Base-by-base conservation (phyloP, 805 yeast species). In the Starmerella bombi region DNA sequence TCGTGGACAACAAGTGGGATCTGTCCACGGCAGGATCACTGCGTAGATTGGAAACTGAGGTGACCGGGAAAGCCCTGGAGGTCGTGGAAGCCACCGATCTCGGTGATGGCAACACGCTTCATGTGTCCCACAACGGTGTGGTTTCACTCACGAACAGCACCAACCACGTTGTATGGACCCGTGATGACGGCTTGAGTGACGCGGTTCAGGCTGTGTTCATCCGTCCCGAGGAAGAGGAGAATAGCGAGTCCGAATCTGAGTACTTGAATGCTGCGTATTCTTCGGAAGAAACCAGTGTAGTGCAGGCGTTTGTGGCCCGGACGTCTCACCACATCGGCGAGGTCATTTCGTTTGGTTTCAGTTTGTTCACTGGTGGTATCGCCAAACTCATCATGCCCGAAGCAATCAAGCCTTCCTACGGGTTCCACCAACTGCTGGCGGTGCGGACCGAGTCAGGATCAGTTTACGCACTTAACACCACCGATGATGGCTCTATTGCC, bases 351-450 rank as follows among this genome's bases (percentile, higher is more conserved):
- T 18, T 8, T 9, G 14, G 6, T 31, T 20, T 15, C 22, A 8
- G n/a, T 17, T 8, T 31, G 9, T 6, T 18, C 19, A 6, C n/a
- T 15, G 22, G 34, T 15, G 22, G 22, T 6, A 8, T 37, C 8
- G 36, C 40, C 22, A 28, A 37, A 37, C 23, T 43, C 15, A 22
- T 43, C 16, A 36, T 45, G 28, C 43, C 45, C 9, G 38, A 34
- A 20, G n/a, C 16, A 1, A 12, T 16, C 25, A 32, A 40, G 14
- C 51, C 49, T 14, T 37, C 51, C 21, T 62, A 62, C 39, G 63
- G 62, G 2, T 58, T 59, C 45, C 50, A 55, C 32, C 59, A 62
- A 50, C 41, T 52, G 16, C 44, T 60, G 1, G 51, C 60, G 9
- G 50, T 54, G 2, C 53, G 48, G 6, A 58, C 64, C 8, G 27